These are phyloP conservation scores for Exophiala lecanii-corni DNA, from an alignment of 2,329 filamentous ascomycete genomes.

Conservation along the genomic window DNA sequence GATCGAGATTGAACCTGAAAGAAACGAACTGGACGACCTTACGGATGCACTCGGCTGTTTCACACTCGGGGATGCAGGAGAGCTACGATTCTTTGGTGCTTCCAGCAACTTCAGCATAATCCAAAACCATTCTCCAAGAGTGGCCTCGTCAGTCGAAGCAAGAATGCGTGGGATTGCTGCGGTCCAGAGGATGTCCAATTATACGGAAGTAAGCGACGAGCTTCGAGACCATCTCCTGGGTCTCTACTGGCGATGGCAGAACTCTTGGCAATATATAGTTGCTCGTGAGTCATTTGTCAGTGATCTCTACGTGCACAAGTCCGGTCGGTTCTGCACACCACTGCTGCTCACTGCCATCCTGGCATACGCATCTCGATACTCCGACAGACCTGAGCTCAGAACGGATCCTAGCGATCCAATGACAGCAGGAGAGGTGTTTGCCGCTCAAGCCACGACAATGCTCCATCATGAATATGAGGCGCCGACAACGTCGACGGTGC, in stretches of 20 bases:
- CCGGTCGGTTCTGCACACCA: slow-evolving; percentile 2
- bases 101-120: slow-evolving; percentile 4
- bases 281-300: neutral
- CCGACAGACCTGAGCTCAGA: neutral
- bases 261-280: slow-evolving; percentile 11
- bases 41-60: neutral
- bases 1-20: too few relatives aligned
- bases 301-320: neutral
- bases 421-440: slow-evolving; percentile 8
- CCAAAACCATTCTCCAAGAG: neutral
- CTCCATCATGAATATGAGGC: slow-evolving; percentile 1
- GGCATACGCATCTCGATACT: slow-evolving; percentile 3
- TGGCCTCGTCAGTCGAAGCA: slow-evolving; percentile 1
- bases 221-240: slow-evolving; percentile 4
- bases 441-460: slow-evolving; percentile 4
- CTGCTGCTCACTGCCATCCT: slow-evolving; percentile 4
- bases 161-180: neutral
- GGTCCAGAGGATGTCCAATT: neutral
- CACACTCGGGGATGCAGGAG: slow-evolving; percentile 4
- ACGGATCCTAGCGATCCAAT: slow-evolving; percentile 1
- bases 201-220: neutral
- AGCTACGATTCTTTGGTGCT: slow-evolving; percentile 7
- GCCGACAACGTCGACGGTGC: slow-evolving; percentile 3
- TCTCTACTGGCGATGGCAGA: slow-evolving; percentile 11
- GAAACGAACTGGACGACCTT: slow-evolving; percentile 1